A percentile compares a stretch with the other conserved stretches of the same genome.
phyloP scores from a whole-genome alignment of 228 moss, liverwort and hornwort genomes.

The Sphagnum fallax region DNA sequence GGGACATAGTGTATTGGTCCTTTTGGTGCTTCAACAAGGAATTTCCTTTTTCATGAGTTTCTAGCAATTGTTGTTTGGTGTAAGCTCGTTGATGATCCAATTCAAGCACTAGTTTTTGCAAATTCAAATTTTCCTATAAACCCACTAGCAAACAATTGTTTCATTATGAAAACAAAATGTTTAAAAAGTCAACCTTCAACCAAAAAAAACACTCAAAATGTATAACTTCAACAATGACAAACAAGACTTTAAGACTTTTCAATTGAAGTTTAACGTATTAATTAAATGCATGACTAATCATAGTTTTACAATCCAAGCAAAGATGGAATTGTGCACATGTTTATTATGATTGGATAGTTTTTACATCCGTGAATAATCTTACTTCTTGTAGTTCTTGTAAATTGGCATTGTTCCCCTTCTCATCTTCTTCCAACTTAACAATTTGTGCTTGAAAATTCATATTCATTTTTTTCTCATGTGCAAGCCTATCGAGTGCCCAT shows the following conservation, averaged over 20 bases:
- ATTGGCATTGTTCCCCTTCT: not conserved
- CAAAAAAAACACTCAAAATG: not conserved
- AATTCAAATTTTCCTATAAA: conserved; percentile 26
- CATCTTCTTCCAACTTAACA: conserved; percentile 7
- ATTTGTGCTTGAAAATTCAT: not conserved
- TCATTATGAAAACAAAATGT: not conserved
- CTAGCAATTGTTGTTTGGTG: conserved; percentile 30
- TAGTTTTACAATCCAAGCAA: too few relatives aligned
- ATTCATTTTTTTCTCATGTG: conserved; percentile 14
- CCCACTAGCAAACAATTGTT: not conserved
- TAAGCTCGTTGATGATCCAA: conserved; percentile 41
- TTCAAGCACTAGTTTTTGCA: conserved; percentile 46
- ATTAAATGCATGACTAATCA: too few relatives aligned
- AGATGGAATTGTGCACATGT: too few relatives aligned
- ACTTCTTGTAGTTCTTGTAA: conserved; percentile 12
- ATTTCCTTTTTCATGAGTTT: conserved; percentile 51
- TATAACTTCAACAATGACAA: not conserved
- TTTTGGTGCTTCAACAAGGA: conserved; percentile 39
- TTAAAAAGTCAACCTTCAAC: not conserved
- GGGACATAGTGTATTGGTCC: conserved; percentile 47
- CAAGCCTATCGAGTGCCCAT: conserved; percentile 31
- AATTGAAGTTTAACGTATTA: too few relatives aligned
- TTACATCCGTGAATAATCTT: not conserved
- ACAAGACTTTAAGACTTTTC: not conserved
- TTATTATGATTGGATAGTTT: not conserved